These are phyloP conservation scores for Aureobasidium pullulans DNA, from an alignment of 2,329 filamentous ascomycete genomes.

Conservation along the genomic window DNA sequence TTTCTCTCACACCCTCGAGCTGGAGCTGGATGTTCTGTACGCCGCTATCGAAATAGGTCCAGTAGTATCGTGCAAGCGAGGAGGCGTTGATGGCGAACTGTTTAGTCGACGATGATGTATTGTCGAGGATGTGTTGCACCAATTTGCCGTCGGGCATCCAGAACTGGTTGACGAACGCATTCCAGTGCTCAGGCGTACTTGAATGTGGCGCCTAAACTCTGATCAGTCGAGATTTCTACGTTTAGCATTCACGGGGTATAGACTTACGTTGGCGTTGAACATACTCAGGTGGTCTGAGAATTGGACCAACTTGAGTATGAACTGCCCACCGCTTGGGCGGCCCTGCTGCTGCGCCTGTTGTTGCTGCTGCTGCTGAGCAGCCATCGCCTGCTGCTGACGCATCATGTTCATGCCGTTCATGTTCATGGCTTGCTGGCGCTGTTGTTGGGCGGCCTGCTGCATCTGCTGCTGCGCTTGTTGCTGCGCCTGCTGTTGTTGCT, in stretches of 20 bases:
- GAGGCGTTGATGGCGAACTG: constrained; percentile 29
- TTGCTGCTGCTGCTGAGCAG: constrained; percentile 17
- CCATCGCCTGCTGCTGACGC: constrained; percentile 20
- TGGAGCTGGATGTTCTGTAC: constrained; percentile 80
- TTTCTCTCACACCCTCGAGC: constrained; percentile 60
- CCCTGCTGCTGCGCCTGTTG: constrained; percentile 20
- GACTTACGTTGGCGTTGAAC: constrained; percentile 33
- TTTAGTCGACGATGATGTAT: constrained; percentile 26
- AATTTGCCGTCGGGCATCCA: constrained; percentile 74
- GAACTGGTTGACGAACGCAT: constrained; percentile 68
- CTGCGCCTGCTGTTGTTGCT: constrained; percentile 32
- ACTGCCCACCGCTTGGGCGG: constrained; percentile 31
- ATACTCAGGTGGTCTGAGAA: constrained; percentile 51
- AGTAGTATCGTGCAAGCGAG: constrained; percentile 80
- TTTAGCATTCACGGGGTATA: background rate
- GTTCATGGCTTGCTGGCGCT: constrained; percentile 22
- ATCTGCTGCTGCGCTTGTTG: constrained; percentile 21
- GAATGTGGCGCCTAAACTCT: background rate
- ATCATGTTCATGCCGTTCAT: constrained; percentile 14
- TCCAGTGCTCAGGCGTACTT: constrained; percentile 70
- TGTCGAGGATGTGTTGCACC: constrained; percentile 57
- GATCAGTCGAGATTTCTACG: background rate
- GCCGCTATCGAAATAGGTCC: constrained; percentile 80
- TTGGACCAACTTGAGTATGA: constrained; percentile 46
- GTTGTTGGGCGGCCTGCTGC: constrained; percentile 22